A percentile compares a stretch with the other conserved stretches of the same genome.
Conservation (phyloP, 129 eudicot species). For the Kitagawia praeruptora region DNA sequence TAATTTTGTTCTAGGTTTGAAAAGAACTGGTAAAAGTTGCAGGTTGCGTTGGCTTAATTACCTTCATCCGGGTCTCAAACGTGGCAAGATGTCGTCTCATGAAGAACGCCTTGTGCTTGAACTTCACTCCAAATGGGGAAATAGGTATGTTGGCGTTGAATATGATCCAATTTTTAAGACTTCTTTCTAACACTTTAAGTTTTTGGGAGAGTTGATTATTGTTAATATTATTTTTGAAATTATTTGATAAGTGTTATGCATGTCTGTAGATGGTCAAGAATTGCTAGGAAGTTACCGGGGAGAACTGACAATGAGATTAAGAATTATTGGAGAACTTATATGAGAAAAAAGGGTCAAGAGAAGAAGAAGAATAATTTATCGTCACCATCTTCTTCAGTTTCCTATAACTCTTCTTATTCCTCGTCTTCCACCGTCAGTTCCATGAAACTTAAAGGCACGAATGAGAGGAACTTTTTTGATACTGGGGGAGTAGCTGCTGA, state of each 20-base stretch:
- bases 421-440: conserved; percentile 4
- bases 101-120: conserved; percentile 82
- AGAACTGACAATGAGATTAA: conserved; percentile 90
- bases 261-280: conserved; percentile 68
- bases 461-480: conserved; percentile 16
- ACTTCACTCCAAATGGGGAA: conserved; percentile 92
- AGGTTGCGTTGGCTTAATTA: conserved; percentile 95
- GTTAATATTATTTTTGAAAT: neutral
- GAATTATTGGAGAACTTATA: conserved; percentile 86
- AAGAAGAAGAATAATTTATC: neutral
- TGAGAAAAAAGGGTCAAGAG: conserved; percentile 62
- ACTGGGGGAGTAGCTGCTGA: conserved; percentile 17
- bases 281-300: conserved; percentile 84
- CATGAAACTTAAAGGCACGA: neutral
- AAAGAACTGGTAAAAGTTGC: conserved; percentile 96
- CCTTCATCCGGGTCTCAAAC: conserved; percentile 80
- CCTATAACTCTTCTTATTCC: conserved; percentile 9
- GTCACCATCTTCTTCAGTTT: conserved; percentile 10
- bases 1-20: conserved; percentile 56
- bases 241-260: neutral
- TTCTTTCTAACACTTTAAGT: no score
- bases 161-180: no score
- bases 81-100: conserved; percentile 90
- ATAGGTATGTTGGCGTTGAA: conserved; percentile 38
- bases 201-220: neutral